These are phyloP conservation scores for Pseudomonodictys pantanalensis DNA, from an alignment of 495 filamentous ascomycete species.

Conservation along the genomic window DNA sequence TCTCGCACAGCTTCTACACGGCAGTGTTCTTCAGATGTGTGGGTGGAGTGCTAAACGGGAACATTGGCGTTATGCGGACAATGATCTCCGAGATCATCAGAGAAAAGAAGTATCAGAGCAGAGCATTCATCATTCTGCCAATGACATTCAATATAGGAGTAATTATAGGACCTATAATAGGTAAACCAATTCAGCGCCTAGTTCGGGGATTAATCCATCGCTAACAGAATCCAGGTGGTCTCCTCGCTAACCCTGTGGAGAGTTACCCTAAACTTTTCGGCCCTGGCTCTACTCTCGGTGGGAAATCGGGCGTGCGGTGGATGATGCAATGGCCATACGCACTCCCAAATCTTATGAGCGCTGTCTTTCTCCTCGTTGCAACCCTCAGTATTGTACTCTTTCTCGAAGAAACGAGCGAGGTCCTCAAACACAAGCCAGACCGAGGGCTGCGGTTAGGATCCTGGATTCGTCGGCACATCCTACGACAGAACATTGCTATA, in stretches of 20 bases:
- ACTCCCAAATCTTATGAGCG: conserved; percentile 71
- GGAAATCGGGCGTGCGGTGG: conserved; percentile 58
- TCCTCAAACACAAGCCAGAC: conserved; percentile 20
- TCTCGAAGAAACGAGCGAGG: conserved; percentile 63
- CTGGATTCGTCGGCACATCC: conserved; percentile 27
- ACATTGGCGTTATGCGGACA: conserved; percentile 76
- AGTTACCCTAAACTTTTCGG: conserved; percentile 67
- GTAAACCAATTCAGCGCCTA: conserved; percentile 1
- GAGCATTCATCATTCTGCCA: conserved; percentile 76
- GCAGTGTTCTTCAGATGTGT: conserved; percentile 71
- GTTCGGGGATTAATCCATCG: neutral
- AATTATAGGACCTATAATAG: conserved; percentile 58
- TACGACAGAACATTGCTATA: conserved; percentile 1
- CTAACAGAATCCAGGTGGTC: conserved; percentile 61
- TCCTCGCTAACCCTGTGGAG: conserved; percentile 67
- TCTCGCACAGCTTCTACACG: conserved; percentile 66
- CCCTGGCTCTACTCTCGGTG: conserved; percentile 48
- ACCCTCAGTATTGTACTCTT: conserved; percentile 58
- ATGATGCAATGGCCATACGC: conserved; percentile 70
- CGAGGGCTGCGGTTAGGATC: conserved; percentile 20
- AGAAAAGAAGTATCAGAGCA: conserved; percentile 64
- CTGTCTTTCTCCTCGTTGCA: conserved; percentile 59
- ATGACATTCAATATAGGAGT: conserved; percentile 80
- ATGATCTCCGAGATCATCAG: conserved; percentile 77
- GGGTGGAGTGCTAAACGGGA: conserved; percentile 72